Conservation (phyloP, 148 eudicot species). For the Rhododendron ferrugineum region DNA sequence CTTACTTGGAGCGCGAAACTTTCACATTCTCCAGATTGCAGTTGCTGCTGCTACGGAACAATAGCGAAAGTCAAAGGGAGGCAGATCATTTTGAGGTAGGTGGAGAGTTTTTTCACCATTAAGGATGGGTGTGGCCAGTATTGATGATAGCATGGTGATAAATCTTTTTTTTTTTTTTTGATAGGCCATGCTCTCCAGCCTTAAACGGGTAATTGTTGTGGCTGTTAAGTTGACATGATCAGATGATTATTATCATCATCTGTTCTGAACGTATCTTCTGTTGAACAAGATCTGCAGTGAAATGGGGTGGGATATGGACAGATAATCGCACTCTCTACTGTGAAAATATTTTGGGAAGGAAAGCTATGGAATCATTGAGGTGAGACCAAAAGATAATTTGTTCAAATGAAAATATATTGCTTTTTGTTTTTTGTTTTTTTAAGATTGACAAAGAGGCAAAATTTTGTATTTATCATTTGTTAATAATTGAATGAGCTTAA, state of each 20-base stretch:
- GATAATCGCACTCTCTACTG: neutral
- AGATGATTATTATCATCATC: neutral
- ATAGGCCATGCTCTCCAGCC: constrained; percentile 2
- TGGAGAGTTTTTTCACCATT: neutral
- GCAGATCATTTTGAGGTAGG: neutral
- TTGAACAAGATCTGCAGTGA: neutral
- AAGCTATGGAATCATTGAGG: neutral
- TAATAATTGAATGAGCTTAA: neutral
- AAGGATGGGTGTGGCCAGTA: neutral
- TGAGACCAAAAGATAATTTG: neutral
- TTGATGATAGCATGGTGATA: neutral
- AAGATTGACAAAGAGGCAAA: neutral
- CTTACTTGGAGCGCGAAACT: neutral
- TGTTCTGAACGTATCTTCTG: neutral
- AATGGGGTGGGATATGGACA: neutral
- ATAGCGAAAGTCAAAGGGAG: neutral
- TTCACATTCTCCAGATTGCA: neutral
- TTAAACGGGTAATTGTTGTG: neutral
- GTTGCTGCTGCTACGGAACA: neutral
- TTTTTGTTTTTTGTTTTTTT: neutral
- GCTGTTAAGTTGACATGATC: neutral
- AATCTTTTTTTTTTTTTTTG: too few relatives aligned
- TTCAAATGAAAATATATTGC: neutral
- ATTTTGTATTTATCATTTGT: neutral
- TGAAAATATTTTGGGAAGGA: neutral